Percentiles rank a stretch among this genome's conserved stretches.
These are phyloP conservation scores for Microdochium paspali DNA, from an alignment of 2,329 filamentous ascomycete species.

Conservation along the genomic window DNA sequence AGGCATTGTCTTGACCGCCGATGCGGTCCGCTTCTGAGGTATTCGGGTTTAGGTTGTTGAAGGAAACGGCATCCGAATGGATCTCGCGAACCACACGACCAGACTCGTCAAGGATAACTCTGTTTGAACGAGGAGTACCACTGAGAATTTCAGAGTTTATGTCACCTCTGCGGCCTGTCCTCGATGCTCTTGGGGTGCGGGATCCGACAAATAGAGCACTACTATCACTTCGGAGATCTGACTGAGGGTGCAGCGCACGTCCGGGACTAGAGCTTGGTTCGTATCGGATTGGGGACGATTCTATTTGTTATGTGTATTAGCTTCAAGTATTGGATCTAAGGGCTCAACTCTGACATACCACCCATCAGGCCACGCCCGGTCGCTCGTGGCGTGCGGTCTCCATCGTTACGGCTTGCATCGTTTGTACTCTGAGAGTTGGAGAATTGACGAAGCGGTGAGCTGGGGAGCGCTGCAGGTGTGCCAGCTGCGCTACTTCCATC, in stretches of 20 bases:
- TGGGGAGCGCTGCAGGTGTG: constrained; percentile 29
- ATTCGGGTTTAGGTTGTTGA: constrained; percentile 60
- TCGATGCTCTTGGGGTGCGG: constrained; percentile 35
- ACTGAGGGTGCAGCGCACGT: constrained; percentile 50
- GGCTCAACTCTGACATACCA: constrained; percentile 37
- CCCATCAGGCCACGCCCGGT: constrained; percentile 44
- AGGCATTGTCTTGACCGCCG: constrained; percentile 69
- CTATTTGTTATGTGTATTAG: constrained; percentile 31
- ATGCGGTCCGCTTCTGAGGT: constrained; percentile 88
- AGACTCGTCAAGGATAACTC: constrained; percentile 49
- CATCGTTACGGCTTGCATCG: constrained; percentile 37
- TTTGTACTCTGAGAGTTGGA: constrained; percentile 42
- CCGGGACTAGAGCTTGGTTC: constrained; percentile 81
- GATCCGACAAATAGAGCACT: constrained; percentile 77
- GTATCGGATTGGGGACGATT: constrained; percentile 88
- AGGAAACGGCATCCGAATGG: constrained; percentile 51
- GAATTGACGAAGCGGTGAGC: constrained; percentile 51
- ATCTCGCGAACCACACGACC: constrained; percentile 49
- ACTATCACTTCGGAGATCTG: constrained; percentile 71
- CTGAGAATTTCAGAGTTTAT: constrained; percentile 72
- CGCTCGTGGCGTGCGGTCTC: constrained; percentile 63
- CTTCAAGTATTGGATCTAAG: neutral
- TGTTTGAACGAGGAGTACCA: constrained; percentile 41
- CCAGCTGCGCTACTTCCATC: constrained; percentile 37
- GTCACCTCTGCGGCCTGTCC: constrained; percentile 64